Evolutionary conservation across 345 rosid genomes (phyloP).

Genomic region (Boechera retrofracta): DNA sequence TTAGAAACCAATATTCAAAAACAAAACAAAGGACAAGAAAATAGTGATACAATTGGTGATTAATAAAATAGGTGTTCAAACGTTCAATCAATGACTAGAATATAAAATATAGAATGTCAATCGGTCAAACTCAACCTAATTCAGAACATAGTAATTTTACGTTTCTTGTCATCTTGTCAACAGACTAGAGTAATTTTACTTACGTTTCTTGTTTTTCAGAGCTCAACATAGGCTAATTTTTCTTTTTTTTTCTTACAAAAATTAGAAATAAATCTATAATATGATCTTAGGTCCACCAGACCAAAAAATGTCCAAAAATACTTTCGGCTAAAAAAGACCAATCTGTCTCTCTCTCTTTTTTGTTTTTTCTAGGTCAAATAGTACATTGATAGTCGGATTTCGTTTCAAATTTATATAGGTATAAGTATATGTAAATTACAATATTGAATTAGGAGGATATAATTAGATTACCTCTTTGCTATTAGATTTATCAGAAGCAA

Average conservation of each 20-base stretch:
- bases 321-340: not conserved
- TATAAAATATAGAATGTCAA: not conserved
- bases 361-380: not conserved
- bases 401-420: not conserved
- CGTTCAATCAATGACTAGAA: not conserved
- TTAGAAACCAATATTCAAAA: not conserved
- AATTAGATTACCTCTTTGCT: conserved; percentile 62
- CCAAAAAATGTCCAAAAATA: not conserved
- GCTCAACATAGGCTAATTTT: not conserved
- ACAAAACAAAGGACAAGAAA: not conserved
- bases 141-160: too few relatives aligned
- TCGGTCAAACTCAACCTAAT: not conserved
- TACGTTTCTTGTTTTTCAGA: not conserved
- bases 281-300: not conserved
- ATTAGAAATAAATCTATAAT: not conserved
- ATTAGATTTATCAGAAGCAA: conserved; percentile 56
- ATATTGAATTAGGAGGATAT: not conserved
- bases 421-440: not conserved
- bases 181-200: not conserved
- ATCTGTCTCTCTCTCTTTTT: not conserved
- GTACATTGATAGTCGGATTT: not conserved
- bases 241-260: not conserved
- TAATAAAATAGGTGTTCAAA: not conserved
- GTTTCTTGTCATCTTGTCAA: too few relatives aligned
- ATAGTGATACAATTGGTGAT: not conserved